phyloP scores from a whole-genome alignment of 441 rosid species.

The Croton setiger region DNA sequence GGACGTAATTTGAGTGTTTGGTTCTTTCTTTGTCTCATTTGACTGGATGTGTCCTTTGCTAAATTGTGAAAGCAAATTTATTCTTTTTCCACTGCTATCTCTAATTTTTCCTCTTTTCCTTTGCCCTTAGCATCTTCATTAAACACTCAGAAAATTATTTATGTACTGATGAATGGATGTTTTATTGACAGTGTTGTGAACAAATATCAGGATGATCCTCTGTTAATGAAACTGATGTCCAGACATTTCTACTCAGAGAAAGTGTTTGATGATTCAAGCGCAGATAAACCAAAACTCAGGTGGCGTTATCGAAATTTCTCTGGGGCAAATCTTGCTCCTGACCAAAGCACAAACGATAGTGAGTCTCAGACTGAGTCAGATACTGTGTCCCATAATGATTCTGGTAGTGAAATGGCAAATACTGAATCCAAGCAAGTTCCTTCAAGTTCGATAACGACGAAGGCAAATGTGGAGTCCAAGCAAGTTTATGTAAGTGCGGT shows the following conservation, averaged over 20 bases:
- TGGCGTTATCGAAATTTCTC: constrained; percentile 71
- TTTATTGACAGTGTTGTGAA: constrained; percentile 46
- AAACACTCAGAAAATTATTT: neutral
- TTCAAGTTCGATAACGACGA: constrained; percentile 27
- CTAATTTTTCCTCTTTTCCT: neutral
- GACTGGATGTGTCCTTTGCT: neutral
- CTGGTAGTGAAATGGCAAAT: constrained; percentile 22
- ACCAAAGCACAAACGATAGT: constrained; percentile 32
- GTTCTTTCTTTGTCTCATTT: neutral
- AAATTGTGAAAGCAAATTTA: neutral
- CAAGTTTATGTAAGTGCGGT: constrained; percentile 35
- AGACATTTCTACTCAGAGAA: constrained; percentile 73
- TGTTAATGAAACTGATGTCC: constrained; percentile 45
- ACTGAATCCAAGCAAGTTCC: constrained; percentile 27
- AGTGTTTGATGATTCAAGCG: constrained; percentile 62
- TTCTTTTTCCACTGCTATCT: neutral
- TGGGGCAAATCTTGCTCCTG: constrained; percentile 33
- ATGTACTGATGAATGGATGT: constrained; percentile 17
- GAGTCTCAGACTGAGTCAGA: constrained; percentile 15
- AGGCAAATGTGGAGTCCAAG: constrained; percentile 23
- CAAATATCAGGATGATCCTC: constrained; percentile 44
- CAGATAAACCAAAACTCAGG: constrained; percentile 51
- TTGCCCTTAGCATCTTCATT: neutral
- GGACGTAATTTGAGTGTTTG: neutral
- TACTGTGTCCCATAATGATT: constrained; percentile 23